A percentile compares a stretch with the other conserved stretches of the same genome.
Conservation (phyloP, 2,329 filamentous ascomycete species). For the Fusarium falciforme region DNA sequence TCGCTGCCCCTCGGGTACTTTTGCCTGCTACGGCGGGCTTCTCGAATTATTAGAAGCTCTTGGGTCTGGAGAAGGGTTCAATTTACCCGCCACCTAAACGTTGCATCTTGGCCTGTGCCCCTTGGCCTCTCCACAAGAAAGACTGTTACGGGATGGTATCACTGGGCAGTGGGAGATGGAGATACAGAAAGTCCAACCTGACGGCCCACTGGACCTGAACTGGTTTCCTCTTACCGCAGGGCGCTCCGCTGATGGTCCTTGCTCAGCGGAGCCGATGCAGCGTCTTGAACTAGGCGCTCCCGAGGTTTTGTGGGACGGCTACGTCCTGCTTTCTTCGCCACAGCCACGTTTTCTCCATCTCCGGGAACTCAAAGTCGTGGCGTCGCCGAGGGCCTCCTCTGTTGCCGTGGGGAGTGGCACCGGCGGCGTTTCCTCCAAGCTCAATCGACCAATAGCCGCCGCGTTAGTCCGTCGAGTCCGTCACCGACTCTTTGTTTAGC, state of each 20-base stretch:
- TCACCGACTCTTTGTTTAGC: constrained; percentile 25
- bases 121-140: constrained; percentile 12
- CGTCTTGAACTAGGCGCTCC: constrained; percentile 22
- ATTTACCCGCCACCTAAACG: constrained; percentile 15
- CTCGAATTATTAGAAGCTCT: constrained; percentile 33
- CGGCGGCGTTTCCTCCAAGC: constrained; percentile 11
- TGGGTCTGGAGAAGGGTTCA: constrained; percentile 9
- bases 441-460: not conserved
- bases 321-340: constrained; percentile 20
- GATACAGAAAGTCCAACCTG: not conserved
- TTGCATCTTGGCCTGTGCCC: constrained; percentile 27
- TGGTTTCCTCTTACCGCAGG: constrained; percentile 20
- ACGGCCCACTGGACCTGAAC: constrained; percentile 12
- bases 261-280: constrained; percentile 3
- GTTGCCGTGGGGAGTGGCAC: constrained; percentile 14
- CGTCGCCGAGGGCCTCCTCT: constrained; percentile 23
- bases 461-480: not conserved
- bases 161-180: not conserved
- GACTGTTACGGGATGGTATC: not conserved
- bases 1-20: constrained; percentile 7
- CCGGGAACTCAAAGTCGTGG: constrained; percentile 22
- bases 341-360: constrained; percentile 41
- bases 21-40: constrained; percentile 10
- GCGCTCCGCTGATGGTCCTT: constrained; percentile 31
- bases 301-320: constrained; percentile 17